Evolutionary conservation across 805 yeast genomes (phyloP).

Genomic region (Yarrowia deformans): DNA sequence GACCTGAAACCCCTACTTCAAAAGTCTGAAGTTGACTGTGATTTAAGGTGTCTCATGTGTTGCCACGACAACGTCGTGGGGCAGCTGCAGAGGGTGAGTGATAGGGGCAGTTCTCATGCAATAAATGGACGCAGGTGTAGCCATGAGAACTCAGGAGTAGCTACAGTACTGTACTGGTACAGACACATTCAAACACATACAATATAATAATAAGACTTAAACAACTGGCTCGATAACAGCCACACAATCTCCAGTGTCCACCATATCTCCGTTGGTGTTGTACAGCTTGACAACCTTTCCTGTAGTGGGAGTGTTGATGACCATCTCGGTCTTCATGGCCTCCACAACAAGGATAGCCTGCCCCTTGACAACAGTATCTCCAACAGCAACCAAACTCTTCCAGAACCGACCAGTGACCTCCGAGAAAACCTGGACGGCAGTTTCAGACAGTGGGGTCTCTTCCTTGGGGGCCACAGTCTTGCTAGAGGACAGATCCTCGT

Average conservation of each 20-base stretch:
- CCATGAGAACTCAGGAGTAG: too few relatives aligned
- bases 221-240: slow-evolving; percentile 68
- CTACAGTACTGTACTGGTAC: too few relatives aligned
- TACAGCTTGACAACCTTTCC: slow-evolving; percentile 52
- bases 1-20: too few relatives aligned
- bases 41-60: too few relatives aligned
- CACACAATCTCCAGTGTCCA: slow-evolving; percentile 94
- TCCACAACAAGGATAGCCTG: slow-evolving; percentile 89
- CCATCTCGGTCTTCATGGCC: slow-evolving; percentile 99
- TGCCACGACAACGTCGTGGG: too few relatives aligned
- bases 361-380: slow-evolving; percentile 74
- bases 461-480: slow-evolving; percentile 55
- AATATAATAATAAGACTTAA: slow-evolving; percentile 3
- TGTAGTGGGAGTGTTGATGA: slow-evolving; percentile 67
- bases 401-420: slow-evolving; percentile 96
- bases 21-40: too few relatives aligned
- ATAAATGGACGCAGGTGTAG: too few relatives aligned
- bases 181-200: neutral
- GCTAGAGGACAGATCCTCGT: slow-evolving; percentile 75
- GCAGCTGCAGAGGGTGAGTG: too few relatives aligned
- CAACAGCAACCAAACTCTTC: slow-evolving; percentile 85
- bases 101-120: too few relatives aligned
- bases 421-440: slow-evolving; percentile 85
- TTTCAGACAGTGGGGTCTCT: slow-evolving; percentile 54
- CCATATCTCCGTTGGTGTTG: slow-evolving; percentile 92